Conservation (phyloP, 73 alveolate genomes). For the Tetrahymena borealis region DNA sequence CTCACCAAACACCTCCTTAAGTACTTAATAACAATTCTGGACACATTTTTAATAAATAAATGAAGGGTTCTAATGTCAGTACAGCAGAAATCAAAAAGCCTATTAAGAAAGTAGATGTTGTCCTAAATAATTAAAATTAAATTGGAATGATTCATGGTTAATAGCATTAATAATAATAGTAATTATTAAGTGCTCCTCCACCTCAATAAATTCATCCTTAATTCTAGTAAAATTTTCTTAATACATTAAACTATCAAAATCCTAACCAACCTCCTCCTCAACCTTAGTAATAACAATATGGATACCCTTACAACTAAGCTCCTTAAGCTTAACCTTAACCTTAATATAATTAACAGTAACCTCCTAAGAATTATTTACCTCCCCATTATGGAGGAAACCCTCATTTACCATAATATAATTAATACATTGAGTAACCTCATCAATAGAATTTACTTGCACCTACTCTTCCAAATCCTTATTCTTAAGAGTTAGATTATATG, state of each 20-base stretch:
- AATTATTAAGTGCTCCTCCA: background rate
- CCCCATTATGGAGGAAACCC: background rate
- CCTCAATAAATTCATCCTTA: background rate
- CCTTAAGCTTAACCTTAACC: background rate
- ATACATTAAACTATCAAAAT: background rate
- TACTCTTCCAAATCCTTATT: background rate
- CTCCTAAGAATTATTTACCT: background rate
- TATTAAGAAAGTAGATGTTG: background rate
- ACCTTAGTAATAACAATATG: background rate
- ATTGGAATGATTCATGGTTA: background rate
- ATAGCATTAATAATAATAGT: background rate
- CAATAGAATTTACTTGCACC: background rate
- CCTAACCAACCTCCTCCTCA: background rate
- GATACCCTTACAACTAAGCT: background rate
- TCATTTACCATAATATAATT: background rate
- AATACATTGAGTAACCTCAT: background rate
- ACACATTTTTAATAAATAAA: background rate
- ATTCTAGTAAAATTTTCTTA: background rate
- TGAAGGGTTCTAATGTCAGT: background rate
- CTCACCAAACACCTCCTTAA: background rate
- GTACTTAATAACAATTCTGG: background rate
- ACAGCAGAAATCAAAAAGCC: background rate
- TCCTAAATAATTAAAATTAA: background rate
- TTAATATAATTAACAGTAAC: background rate
- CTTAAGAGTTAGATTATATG: background rate